A percentile compares a stretch with the other conserved stretches of the same genome.
phyloP scores from a whole-genome alignment of 768 basidiomycete genomes.

The Pholiota molesta region DNA sequence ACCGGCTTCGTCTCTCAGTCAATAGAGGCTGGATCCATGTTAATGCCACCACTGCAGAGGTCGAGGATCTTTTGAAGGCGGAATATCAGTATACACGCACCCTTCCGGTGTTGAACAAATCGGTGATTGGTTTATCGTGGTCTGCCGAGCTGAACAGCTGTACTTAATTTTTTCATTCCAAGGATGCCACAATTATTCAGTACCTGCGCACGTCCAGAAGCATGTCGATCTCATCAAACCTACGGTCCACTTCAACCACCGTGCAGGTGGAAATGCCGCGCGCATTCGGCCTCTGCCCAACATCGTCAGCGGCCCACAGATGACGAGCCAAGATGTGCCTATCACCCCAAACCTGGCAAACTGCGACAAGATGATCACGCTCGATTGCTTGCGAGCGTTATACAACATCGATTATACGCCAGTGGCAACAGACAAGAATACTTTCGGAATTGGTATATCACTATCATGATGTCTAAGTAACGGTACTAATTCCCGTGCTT shows the following conservation, averaged over 20 bases:
- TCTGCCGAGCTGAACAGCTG: not conserved
- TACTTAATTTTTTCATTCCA: not conserved
- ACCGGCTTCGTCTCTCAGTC: constrained; percentile 39
- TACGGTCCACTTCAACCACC: constrained; percentile 41
- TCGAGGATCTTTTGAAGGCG: constrained; percentile 42
- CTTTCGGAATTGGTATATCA: constrained; percentile 39
- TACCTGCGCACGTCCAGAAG: constrained; percentile 38
- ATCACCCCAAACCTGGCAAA: constrained; percentile 23
- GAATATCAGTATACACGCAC: constrained; percentile 52
- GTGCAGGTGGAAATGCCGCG: constrained; percentile 22
- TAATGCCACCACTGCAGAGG: constrained; percentile 43
- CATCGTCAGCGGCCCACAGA: constrained; percentile 22
- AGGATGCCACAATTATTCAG: constrained; percentile 43
- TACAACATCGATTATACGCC: constrained; percentile 40
- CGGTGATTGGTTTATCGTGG: constrained; percentile 27
- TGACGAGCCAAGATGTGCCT: constrained; percentile 20
- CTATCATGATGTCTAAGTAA: not conserved
- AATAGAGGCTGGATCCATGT: constrained; percentile 46
- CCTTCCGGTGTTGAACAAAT: constrained; percentile 39
- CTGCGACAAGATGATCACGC: constrained; percentile 38
- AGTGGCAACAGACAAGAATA: constrained; percentile 35
- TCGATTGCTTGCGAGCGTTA: constrained; percentile 42
- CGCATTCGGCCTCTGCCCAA: constrained; percentile 15
- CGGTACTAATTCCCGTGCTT: not conserved
- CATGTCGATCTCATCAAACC: constrained; percentile 47